Evolutionary conservation across 345 rosid species (phyloP), one percentile per base, ranked within the genome.

Genomic region (Eucalyptus victrix): DNA sequence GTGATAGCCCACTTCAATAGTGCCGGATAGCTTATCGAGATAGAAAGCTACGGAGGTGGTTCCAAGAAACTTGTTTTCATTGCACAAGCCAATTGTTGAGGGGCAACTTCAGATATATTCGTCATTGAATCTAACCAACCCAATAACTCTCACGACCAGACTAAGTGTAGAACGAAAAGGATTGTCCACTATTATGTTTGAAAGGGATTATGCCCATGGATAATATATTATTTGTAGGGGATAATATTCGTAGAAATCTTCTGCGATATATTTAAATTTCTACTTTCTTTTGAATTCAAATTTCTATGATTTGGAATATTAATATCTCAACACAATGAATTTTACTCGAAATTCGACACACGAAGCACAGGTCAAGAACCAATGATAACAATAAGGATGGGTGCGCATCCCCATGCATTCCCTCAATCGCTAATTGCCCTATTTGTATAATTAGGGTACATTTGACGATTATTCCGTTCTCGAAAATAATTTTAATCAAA

Each of bases 401-500:
- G 58, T 53, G 26, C 0, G 58, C 72, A 30, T 30, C 0, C 32
- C 34, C 5, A 0, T 30, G 18, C 18, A 62, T 53, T 21, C 26
- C 58, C 58, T 53, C 2, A 53, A 0, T 53, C 26, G 0, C 11
- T 0, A 53, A 53, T 53, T 53, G 58, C 58, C 58, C 1, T 53
- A 0, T 53, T 8, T 0, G 1, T 53, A 53, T 53, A 53, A 53
- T 53, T 53, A 53, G 0, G 11, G 5, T 53, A 0, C 0, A 0
- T 53, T 21, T 21, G 11, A 21, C 26, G 0, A 21, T 1, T 0
- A 53, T 53, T 53, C 0, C 0, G 0, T 4, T 21, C 58, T 53
- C 11, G 0, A 53, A 53, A 19, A 53, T 8, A 53, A 51, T 51
- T 51, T 18, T 0, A 51, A 51, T 6, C 0, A 6, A 0, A 51